These are phyloP conservation scores for Globisporangium uncinulatum DNA, from an alignment of 352 stramenopile species.

Conservation along the genomic window DNA sequence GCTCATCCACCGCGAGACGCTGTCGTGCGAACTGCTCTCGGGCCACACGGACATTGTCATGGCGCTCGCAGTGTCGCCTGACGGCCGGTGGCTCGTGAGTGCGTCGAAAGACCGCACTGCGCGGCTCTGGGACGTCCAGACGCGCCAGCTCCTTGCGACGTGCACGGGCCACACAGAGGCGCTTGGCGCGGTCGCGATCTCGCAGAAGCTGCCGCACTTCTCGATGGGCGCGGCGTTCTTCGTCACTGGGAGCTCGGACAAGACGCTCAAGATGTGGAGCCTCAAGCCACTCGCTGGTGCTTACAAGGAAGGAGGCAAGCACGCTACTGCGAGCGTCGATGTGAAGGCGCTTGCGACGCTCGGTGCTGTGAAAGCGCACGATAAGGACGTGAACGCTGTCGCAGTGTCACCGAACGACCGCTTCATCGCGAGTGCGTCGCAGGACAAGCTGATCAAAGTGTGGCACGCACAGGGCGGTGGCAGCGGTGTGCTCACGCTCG, in stretches of 20 bases:
- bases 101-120: slow-evolving; percentile 94
- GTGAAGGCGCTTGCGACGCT: slow-evolving; percentile 49
- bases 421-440: slow-evolving; percentile 94
- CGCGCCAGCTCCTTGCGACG: slow-evolving; percentile 78
- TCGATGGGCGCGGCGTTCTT: slow-evolving; percentile 88
- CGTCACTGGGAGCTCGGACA: slow-evolving; percentile 95
- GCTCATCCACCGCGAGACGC: slow-evolving; percentile 88
- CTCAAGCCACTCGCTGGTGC: slow-evolving; percentile 60
- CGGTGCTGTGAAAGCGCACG: slow-evolving; percentile 81
- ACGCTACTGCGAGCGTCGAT: slow-evolving; percentile 23
- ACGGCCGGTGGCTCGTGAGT: slow-evolving; percentile 90
- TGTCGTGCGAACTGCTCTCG: slow-evolving; percentile 93
- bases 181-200: slow-evolving; percentile 91
- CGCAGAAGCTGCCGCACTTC: slow-evolving; percentile 77
- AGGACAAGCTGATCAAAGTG: slow-evolving; percentile 98
- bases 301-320: slow-evolving; percentile 37
- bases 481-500: slow-evolving; percentile 73
- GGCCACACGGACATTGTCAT: slow-evolving; percentile 98
- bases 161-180: slow-evolving; percentile 93
- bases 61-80: slow-evolving; percentile 87
- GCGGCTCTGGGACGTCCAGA: slow-evolving; percentile 85
- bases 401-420: slow-evolving; percentile 96
- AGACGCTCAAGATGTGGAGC: slow-evolving; percentile 98
- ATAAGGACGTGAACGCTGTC: slow-evolving; percentile 97
- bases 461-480: slow-evolving; percentile 81